Evolutionary conservation across 805 yeast species (phyloP).

Genomic region (Lachancea quebecensis): DNA sequence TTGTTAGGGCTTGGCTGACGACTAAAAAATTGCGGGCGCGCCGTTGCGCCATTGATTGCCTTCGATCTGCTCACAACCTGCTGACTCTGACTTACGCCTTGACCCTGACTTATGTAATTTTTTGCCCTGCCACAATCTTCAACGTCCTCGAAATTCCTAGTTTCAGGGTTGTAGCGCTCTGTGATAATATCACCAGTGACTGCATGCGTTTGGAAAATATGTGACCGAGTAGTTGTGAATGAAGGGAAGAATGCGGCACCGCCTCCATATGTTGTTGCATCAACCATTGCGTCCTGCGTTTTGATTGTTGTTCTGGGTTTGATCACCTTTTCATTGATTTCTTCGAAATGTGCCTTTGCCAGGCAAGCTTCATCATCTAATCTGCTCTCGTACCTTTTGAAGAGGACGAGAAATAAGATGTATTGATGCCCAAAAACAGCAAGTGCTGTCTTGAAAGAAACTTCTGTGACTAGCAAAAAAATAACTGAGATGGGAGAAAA

Average conservation of each 20-base stretch:
- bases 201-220: slow-evolving; percentile 48
- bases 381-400: slow-evolving; percentile 40
- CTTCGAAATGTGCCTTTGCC: slow-evolving; percentile 53
- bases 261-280: slow-evolving; percentile 40
- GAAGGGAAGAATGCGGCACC: slow-evolving; percentile 30
- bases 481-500: slow-evolving; percentile 54
- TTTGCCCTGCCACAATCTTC: not conserved
- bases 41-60: slow-evolving; percentile 6
- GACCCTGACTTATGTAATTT: slow-evolving; percentile 4
- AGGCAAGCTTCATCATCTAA: slow-evolving; percentile 54
- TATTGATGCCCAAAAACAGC: slow-evolving; percentile 34
- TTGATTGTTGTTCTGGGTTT: slow-evolving; percentile 47
- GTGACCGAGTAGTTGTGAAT: slow-evolving; percentile 24
- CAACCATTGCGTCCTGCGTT: slow-evolving; percentile 54
- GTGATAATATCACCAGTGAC: slow-evolving; percentile 27
- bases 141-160: slow-evolving; percentile 23
- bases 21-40: slow-evolving; percentile 5
- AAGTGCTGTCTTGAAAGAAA: slow-evolving; percentile 33
- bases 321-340: slow-evolving; percentile 56
- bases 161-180: slow-evolving; percentile 30
- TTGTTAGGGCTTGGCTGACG: slow-evolving; percentile 9
- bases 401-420: slow-evolving; percentile 35
- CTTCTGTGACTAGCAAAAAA: slow-evolving; percentile 35
- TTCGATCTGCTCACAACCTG: slow-evolving; percentile 1
- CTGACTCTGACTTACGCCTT: not conserved